Evolutionary conservation across 1,284 basidiomycete genomes (phyloP), one percentile per base, ranked within the genome.

Genomic region (Puccinia horiana): DNA sequence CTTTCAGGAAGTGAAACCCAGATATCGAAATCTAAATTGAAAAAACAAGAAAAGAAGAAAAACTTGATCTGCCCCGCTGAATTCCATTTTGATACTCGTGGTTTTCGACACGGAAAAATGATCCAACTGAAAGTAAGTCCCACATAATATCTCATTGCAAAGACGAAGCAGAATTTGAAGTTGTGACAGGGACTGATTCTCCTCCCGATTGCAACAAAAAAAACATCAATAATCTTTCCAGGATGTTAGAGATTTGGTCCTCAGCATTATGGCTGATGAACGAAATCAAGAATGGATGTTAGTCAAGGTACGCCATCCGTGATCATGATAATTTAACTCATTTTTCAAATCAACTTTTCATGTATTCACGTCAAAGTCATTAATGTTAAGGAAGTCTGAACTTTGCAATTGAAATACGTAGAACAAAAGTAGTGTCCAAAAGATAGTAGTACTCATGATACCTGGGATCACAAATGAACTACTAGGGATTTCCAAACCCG

Each of bases 221-320:
- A 2, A 49, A 9, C 2, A 14, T 49, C 14, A n/a, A 5, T 63
- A 0, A 37, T 47, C 29, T 40, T 70, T 49, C 26, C 32, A 96
- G 94, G 93, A 95, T 85, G 89, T 96, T 40, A 90, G 94, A 29
- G 94, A 96, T 85, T 88, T 96, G 44, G 89, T 92, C 4, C 88
- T 96, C 2, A 93, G 94, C 85, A 88, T 96, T 65, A 88, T 92
- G n/a, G 92, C 93, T 0, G 94, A 95, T 84, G 91, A 91, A 6
- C 91, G 92, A 35, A 91, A 92, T 1, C 92, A 93, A 0, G 91
- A 91, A 76, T 97, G 94, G 94, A 89, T 96, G 40, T 89, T 91
- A 82, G 90, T 95, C 61, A 92, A 95, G 87, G 94, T 94, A 76
- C 65, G 89, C 85, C n/a, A 29, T n/a, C 69, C 56, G 8, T 75